Conservation (phyloP, 441 rosid species). For the Croton setiger region DNA sequence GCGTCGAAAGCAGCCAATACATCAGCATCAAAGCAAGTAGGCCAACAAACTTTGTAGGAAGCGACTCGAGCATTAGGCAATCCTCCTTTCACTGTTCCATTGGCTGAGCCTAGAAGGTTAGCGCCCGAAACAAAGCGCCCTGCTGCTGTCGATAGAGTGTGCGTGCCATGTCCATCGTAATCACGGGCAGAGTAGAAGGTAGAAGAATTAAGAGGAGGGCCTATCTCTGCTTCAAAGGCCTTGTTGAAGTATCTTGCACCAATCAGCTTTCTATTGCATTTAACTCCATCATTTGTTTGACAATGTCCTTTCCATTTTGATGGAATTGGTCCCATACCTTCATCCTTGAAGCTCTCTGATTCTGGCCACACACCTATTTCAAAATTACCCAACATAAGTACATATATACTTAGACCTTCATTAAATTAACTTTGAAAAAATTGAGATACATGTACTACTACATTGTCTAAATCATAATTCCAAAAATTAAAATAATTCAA, state of each 20-base stretch:
- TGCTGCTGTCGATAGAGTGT: conserved; percentile 78
- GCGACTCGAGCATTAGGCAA: conserved; percentile 76
- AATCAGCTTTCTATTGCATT: conserved; percentile 31
- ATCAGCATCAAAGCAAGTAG: conserved; percentile 47
- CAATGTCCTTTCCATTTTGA: conserved; percentile 29
- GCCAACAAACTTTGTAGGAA: conserved; percentile 81
- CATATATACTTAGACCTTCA: no score
- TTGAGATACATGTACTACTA: no score
- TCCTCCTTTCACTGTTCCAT: conserved; percentile 78
- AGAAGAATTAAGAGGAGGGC: conserved; percentile 45
- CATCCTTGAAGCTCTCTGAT: conserved; percentile 49
- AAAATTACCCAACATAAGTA: no score
- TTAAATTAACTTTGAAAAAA: no score
- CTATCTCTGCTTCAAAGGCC: conserved; percentile 49
- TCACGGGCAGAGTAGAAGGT: conserved; percentile 60
- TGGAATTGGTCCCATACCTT: conserved; percentile 23
- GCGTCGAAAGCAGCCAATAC: conserved; percentile 65
- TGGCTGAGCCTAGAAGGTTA: conserved; percentile 49
- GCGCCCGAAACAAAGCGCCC: conserved; percentile 56
- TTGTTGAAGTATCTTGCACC: conserved; percentile 78
- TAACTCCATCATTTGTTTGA: conserved; percentile 16
- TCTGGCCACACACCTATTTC: conserved; percentile 54
- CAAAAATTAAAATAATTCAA: background rate
- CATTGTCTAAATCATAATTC: no score
- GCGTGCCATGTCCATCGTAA: conserved; percentile 75